Evolutionary conservation across 805 yeast species (phyloP).

Genomic region (Suhomyces sp.): DNA sequence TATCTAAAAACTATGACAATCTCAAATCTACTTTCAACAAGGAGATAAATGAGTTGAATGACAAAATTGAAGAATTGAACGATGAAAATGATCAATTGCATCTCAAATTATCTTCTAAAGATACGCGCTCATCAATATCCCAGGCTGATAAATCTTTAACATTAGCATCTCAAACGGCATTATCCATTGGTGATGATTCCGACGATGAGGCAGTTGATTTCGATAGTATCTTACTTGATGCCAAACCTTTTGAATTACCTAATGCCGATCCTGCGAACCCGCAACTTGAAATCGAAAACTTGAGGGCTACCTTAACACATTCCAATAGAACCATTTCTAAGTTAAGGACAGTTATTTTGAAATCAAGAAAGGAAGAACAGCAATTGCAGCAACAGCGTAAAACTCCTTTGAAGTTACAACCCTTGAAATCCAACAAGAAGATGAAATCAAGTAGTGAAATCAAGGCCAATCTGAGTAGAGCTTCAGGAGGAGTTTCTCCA

Average conservation of each 20-base stretch:
- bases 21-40: slow-evolving; percentile 35
- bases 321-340: slow-evolving; percentile 64
- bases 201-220: slow-evolving; percentile 34
- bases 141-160: slow-evolving; percentile 1
- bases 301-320: slow-evolving; percentile 61
- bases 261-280: slow-evolving; percentile 38
- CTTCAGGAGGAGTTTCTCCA: slow-evolving; percentile 29
- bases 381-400: slow-evolving; percentile 15
- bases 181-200: slow-evolving; percentile 29
- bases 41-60: slow-evolving; percentile 50
- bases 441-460: slow-evolving; percentile 12
- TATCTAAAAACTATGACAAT: slow-evolving; percentile 38
- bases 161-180: slow-evolving; percentile 9
- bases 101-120: slow-evolving; percentile 27
- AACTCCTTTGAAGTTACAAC: slow-evolving; percentile 14
- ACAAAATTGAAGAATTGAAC: slow-evolving; percentile 57
- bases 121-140: slow-evolving; percentile 13
- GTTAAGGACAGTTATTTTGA: slow-evolving; percentile 51
- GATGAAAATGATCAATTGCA: slow-evolving; percentile 66
- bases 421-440: slow-evolving; percentile 13
- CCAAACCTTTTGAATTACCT: slow-evolving; percentile 24
- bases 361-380: slow-evolving; percentile 41
- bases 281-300: slow-evolving; percentile 62
- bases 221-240: slow-evolving; percentile 32
- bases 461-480: slow-evolving; percentile 18